These are phyloP conservation scores for Colletotrichum echinochloae DNA, from an alignment of 2,329 filamentous ascomycete genomes.

Conservation along the genomic window DNA sequence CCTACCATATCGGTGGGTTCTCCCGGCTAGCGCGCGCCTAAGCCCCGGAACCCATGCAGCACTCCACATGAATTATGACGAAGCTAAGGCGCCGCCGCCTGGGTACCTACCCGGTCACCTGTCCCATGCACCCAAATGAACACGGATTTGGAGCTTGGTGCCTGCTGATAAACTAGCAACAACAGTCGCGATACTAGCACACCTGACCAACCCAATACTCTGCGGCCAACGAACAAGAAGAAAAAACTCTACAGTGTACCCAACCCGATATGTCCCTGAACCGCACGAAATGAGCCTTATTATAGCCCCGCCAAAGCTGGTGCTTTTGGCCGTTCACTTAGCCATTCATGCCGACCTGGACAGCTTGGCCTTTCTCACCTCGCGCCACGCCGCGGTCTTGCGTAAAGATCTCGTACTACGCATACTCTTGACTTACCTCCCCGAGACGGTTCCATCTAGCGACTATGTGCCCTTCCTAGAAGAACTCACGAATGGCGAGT, in stretches of 20 bases:
- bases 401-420: constrained; percentile 74
- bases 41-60: not conserved
- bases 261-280: constrained; percentile 30
- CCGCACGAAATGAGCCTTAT: constrained; percentile 52
- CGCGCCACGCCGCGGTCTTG: constrained; percentile 68
- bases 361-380: constrained; percentile 70
- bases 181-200: constrained; percentile 1
- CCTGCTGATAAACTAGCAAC: constrained; percentile 2
- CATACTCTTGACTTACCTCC: constrained; percentile 81
- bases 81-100: constrained; percentile 10
- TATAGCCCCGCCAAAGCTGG: constrained; percentile 74
- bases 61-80: constrained; percentile 31
- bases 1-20: not conserved
- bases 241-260: not conserved
- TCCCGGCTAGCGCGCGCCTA: constrained; percentile 30
- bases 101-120: not conserved
- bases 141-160: constrained; percentile 12
- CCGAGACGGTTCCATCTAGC: constrained; percentile 75
- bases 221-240: not conserved
- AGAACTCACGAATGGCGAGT: constrained; percentile 64
- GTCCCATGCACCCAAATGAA: constrained; percentile 7
- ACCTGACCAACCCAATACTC: not conserved
- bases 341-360: constrained; percentile 74
- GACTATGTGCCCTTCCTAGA: constrained; percentile 72
- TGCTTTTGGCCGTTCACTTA: constrained; percentile 79